These are phyloP conservation scores for Wickerhamiella pararugosa DNA, from an alignment of 1,139 yeast genomes.

Conservation along the genomic window DNA sequence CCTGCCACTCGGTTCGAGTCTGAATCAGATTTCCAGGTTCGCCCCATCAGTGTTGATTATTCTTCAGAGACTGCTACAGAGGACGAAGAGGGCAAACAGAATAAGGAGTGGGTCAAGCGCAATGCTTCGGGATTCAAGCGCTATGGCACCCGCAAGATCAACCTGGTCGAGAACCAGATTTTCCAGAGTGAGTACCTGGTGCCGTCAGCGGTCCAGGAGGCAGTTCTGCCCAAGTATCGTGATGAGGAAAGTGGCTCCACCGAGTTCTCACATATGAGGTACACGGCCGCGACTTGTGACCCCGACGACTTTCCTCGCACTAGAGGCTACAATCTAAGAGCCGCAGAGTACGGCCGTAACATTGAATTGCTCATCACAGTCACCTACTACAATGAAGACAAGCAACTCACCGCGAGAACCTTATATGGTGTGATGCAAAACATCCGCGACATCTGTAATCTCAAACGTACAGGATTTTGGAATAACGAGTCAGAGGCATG, in stretches of 20 bases:
- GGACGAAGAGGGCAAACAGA: background rate
- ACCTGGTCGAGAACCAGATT: constrained; percentile 53
- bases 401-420: constrained; percentile 73
- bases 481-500: constrained; percentile 80
- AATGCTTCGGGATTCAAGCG: constrained; percentile 34
- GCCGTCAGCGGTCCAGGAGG: constrained; percentile 48
- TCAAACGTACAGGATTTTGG: constrained; percentile 40
- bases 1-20: too few relatives aligned
- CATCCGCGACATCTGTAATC: constrained; percentile 63
- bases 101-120: constrained; percentile 39
- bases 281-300: constrained; percentile 67
- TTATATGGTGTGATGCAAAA: constrained; percentile 88
- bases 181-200: constrained; percentile 65
- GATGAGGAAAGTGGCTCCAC: constrained; percentile 49
- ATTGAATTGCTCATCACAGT: constrained; percentile 81
- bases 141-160: constrained; percentile 55
- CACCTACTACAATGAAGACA: constrained; percentile 92
- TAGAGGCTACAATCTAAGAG: constrained; percentile 68
- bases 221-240: constrained; percentile 36
- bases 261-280: constrained; percentile 66
- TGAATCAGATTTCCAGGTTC: background rate
- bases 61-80: constrained; percentile 1
- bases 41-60: background rate
- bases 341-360: constrained; percentile 56
- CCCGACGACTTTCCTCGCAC: constrained; percentile 54